Conservation (phyloP, 495 filamentous ascomycete genomes). For the Penicillium lagena region DNA sequence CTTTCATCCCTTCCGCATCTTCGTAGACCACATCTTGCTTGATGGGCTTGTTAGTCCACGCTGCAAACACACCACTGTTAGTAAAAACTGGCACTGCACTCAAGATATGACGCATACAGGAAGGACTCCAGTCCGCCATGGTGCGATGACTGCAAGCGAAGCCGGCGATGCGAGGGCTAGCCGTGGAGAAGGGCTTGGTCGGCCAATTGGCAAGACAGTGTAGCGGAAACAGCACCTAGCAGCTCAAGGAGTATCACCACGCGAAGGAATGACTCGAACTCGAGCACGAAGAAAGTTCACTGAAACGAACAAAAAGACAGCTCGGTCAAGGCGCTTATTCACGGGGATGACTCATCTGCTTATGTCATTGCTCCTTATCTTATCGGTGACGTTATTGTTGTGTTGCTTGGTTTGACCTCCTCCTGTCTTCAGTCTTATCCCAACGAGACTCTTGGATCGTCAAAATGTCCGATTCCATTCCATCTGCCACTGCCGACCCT, state of each 20-base stretch:
- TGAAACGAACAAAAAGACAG: constrained; percentile 2
- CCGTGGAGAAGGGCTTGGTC: not conserved
- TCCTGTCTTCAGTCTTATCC: not conserved
- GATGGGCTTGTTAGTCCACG: constrained; percentile 87
- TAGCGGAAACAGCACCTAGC: not conserved
- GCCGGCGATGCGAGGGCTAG: not conserved
- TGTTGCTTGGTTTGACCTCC: not conserved
- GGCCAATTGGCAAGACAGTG: constrained; percentile 1
- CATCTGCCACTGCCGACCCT: constrained; percentile 63
- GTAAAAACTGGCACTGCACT: too few relatives aligned
- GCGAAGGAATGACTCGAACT: not conserved
- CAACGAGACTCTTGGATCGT: not conserved
- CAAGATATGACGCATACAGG: constrained; percentile 15
- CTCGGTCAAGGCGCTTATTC: constrained; percentile 17
- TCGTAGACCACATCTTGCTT: constrained; percentile 83
- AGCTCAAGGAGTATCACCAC: not conserved
- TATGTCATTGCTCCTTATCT: not conserved
- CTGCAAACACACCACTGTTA: constrained; percentile 18
- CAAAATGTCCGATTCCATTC: constrained; percentile 54
- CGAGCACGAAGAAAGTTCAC: constrained; percentile 1
- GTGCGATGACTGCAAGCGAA: constrained; percentile 1
- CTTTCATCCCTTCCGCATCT: constrained; percentile 55
- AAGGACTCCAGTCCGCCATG: constrained; percentile 29
- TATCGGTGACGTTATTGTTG: constrained; percentile 8
- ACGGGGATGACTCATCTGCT: constrained; percentile 18